A percentile compares a stretch with the other conserved stretches of the same genome.
Evolutionary conservation across 1,139 yeast species (phyloP).

Genomic region (Sugiyamaella japonica): DNA sequence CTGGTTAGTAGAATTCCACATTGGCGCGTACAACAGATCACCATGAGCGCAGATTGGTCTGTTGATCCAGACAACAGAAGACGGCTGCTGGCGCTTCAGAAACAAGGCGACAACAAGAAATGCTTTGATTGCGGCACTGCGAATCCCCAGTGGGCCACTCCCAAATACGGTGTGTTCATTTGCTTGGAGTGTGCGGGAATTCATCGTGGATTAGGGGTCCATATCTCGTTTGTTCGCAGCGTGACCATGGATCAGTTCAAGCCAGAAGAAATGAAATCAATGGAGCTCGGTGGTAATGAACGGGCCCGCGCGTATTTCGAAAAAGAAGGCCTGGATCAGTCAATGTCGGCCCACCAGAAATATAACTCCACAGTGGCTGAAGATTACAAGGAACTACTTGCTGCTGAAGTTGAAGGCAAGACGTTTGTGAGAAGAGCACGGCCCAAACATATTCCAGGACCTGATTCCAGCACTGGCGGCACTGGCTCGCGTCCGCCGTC

Average conservation of each 20-base stretch:
- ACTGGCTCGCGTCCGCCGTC: conserved; percentile 23
- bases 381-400: conserved; percentile 82
- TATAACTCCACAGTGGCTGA: conserved; percentile 91
- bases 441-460: conserved; percentile 34
- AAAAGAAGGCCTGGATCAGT: conserved; percentile 68
- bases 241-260: conserved; percentile 98
- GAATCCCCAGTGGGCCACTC: conserved; percentile 99
- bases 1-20: background rate
- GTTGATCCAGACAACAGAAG: conserved; percentile 90
- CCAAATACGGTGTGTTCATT: conserved; percentile 93
- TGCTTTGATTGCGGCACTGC: conserved; percentile 96
- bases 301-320: conserved; percentile 67
- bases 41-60: conserved; percentile 56
- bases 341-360: conserved; percentile 66
- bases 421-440: conserved; percentile 54
- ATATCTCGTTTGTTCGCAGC: conserved; percentile 92
- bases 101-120: conserved; percentile 76
- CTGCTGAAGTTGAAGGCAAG: conserved; percentile 71
- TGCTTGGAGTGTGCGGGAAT: conserved; percentile 97
- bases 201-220: conserved; percentile 95
- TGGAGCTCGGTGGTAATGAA: conserved; percentile 95
- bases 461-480: conserved; percentile 29
- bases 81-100: conserved; percentile 75
- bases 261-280: conserved; percentile 80
- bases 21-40: background rate